These are phyloP conservation scores for Poa pratensis DNA, from an alignment of 176 grass and related monocot genomes.

Conservation along the genomic window DNA sequence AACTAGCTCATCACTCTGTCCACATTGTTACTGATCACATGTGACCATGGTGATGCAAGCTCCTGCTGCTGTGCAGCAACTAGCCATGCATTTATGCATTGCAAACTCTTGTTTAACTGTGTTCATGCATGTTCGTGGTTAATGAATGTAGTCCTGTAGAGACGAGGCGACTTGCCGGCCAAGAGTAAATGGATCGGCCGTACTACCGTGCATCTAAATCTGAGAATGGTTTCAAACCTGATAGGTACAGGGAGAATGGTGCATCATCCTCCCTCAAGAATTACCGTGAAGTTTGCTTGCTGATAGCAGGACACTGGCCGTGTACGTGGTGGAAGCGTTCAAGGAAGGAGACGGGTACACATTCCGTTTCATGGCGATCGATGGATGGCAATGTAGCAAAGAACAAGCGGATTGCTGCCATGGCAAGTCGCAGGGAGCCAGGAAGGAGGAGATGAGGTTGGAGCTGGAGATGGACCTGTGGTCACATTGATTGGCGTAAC, in stretches of 20 bases:
- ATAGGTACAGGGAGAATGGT: too few relatives aligned
- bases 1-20: background rate
- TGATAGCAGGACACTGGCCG: background rate
- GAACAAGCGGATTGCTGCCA: slow-evolving; percentile 20
- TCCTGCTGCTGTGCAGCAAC: background rate
- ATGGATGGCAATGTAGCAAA: background rate
- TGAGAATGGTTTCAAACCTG: too few relatives aligned
- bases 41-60: background rate
- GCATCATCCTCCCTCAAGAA: background rate
- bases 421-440: slow-evolving; percentile 5
- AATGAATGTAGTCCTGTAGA: background rate
- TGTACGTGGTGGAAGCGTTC: background rate
- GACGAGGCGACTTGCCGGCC: background rate
- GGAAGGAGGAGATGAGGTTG: background rate
- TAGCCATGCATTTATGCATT: background rate
- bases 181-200: slow-evolving; percentile 2
- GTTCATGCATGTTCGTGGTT: background rate
- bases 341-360: slow-evolving; percentile 9
- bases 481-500: slow-evolving; percentile 56
- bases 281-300: background rate
- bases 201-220: too few relatives aligned
- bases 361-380: slow-evolving; percentile 42
- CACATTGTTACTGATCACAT: background rate
- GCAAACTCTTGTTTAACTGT: background rate
- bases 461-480: background rate